A percentile compares a stretch with the other conserved stretches of the same genome.
Evolutionary conservation across 192 early-diverging fungal species (phyloP).

Genomic region (Lunasporangiospora selenospora): DNA sequence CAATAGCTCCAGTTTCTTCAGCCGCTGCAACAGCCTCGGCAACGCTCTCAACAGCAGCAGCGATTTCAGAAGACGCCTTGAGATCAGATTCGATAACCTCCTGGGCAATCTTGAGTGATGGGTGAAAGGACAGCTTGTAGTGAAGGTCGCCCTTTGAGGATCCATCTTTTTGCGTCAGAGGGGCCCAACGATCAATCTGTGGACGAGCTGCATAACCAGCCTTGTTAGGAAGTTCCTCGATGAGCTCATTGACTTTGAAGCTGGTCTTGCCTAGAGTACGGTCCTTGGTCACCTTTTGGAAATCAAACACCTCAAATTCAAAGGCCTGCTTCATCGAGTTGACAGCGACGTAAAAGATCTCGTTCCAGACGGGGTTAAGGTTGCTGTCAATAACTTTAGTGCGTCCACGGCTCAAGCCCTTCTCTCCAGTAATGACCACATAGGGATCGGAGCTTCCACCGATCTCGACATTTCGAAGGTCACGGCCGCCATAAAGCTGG

Average conservation of each 20-base stretch:
- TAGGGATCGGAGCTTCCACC: constrained; percentile 94
- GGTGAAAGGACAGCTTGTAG: constrained; percentile 64
- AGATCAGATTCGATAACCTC: constrained; percentile 33
- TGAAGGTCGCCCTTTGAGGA: constrained; percentile 65
- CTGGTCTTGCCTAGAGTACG: constrained; percentile 79
- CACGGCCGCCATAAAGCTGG: constrained; percentile 74
- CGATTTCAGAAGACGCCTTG: constrained; percentile 34
- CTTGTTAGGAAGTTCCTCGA: constrained; percentile 55
- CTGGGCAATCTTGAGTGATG: constrained; percentile 43
- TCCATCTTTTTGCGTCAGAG: constrained; percentile 63
- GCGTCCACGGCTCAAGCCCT: constrained; percentile 65
- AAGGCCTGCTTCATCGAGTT: constrained; percentile 79
- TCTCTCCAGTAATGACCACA: constrained; percentile 62
- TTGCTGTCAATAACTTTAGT: constrained; percentile 85
- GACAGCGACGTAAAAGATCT: constrained; percentile 85
- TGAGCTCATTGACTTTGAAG: constrained; percentile 66
- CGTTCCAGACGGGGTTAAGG: constrained; percentile 92
- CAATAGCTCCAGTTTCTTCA: not conserved
- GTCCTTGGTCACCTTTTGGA: constrained; percentile 86
- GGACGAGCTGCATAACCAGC: constrained; percentile 33
- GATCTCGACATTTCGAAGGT: constrained; percentile 86
- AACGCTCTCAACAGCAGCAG: constrained; percentile 10
- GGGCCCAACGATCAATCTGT: constrained; percentile 50
- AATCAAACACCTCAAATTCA: constrained; percentile 85
- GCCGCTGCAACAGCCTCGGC: constrained; percentile 3